Percentiles rank a stretch among this genome's conserved stretches.
Conservation (phyloP, 768 basidiomycete genomes). For the Tephrocybe rancida region DNA sequence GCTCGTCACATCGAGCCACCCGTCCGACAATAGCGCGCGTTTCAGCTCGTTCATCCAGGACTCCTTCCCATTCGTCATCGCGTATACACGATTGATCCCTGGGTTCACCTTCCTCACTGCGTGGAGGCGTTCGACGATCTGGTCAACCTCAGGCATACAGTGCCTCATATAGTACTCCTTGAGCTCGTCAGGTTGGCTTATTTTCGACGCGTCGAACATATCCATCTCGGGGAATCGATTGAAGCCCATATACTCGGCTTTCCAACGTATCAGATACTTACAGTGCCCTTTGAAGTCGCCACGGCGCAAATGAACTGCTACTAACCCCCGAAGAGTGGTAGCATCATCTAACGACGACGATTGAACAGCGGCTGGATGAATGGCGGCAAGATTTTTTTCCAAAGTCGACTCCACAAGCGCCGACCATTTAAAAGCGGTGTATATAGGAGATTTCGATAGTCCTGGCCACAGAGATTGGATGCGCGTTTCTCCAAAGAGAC, state of each 20-base stretch:
- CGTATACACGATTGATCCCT: slow-evolving; percentile 50
- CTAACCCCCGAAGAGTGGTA: slow-evolving; percentile 6
- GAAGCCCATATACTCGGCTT: slow-evolving; percentile 18
- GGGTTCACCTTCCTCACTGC: slow-evolving; percentile 30
- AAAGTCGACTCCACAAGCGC: slow-evolving; percentile 17
- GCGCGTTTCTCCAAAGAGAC: slow-evolving; percentile 16
- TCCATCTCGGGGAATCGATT: slow-evolving; percentile 18
- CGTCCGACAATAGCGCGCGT: slow-evolving; percentile 33
- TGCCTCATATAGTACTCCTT: slow-evolving; percentile 38
- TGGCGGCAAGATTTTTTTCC: slow-evolving; percentile 6
- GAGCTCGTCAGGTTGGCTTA: slow-evolving; percentile 24
- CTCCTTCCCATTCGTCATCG: slow-evolving; percentile 64
- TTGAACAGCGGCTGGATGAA: slow-evolving; percentile 1
- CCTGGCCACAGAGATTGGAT: slow-evolving; percentile 17
- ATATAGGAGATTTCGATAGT: slow-evolving; percentile 16
- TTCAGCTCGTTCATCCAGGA: slow-evolving; percentile 52
- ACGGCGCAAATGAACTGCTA: slow-evolving; percentile 19
- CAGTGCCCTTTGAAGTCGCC: slow-evolving; percentile 21
- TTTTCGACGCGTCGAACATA: slow-evolving; percentile 30
- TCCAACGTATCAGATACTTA: slow-evolving; percentile 8
- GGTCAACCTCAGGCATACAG: slow-evolving; percentile 54
- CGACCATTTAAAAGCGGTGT: slow-evolving; percentile 16
- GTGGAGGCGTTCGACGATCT: slow-evolving; percentile 47
- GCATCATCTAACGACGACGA: neutral
- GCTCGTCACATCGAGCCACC: slow-evolving; percentile 53